These are phyloP conservation scores for Albophoma yamanashiensis DNA, from an alignment of 2,329 filamentous ascomycete genomes.

Conservation along the genomic window DNA sequence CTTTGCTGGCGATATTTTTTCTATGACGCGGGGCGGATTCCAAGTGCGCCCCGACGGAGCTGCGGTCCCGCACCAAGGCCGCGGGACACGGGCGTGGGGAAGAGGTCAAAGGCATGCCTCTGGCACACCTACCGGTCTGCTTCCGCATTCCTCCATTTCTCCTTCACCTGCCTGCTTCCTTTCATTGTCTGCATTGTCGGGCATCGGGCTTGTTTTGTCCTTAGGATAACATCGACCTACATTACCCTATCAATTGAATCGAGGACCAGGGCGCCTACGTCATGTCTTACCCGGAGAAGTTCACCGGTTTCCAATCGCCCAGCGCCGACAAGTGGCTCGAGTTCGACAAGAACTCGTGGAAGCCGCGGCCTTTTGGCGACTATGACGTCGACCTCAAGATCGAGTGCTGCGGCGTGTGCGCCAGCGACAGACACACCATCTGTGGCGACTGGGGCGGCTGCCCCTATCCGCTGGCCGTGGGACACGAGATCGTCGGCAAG, in stretches of 20 bases:
- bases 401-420: slow-evolving; percentile 67
- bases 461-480: slow-evolving; percentile 54
- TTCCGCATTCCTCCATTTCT: not conserved
- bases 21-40: not conserved
- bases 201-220: not conserved
- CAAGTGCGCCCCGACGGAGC: no score
- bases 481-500: slow-evolving; percentile 63
- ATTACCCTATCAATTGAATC: not conserved
- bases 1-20: not conserved
- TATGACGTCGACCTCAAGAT: slow-evolving; percentile 84
- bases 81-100: not conserved
- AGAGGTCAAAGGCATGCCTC: not conserved
- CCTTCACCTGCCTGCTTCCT: not conserved
- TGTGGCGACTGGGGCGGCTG: slow-evolving; percentile 57
- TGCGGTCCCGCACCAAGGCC: not conserved
- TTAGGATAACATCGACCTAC: not conserved
- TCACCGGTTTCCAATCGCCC: slow-evolving; percentile 50
- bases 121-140: no score
- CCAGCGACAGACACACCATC: slow-evolving; percentile 62
- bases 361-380: slow-evolving; percentile 77
- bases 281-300: slow-evolving; percentile 49
- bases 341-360: slow-evolving; percentile 64
- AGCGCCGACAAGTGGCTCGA: slow-evolving; percentile 43
- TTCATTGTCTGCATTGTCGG: not conserved
- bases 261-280: not conserved